Percentiles rank a stretch among this genome's conserved stretches.
These are phyloP conservation scores for Fusarium vanettenii DNA, from an alignment of 2,329 filamentous ascomycete species.

Conservation along the genomic window DNA sequence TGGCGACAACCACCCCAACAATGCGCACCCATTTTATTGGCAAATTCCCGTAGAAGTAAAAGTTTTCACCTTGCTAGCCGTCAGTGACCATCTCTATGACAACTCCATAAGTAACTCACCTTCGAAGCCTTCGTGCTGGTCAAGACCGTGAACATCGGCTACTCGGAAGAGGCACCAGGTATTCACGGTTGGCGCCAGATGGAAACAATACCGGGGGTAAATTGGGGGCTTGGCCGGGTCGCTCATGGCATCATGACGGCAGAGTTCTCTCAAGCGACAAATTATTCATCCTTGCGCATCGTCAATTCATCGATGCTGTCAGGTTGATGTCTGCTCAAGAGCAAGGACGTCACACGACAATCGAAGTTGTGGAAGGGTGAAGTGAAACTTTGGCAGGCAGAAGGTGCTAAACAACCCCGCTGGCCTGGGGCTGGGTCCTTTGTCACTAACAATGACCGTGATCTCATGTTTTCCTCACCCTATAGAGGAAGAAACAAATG, in stretches of 20 bases:
- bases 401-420: slow-evolving; percentile 2
- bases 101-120: slow-evolving; percentile 52
- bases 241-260: slow-evolving; percentile 63
- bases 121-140: slow-evolving; percentile 62
- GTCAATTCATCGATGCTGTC: neutral
- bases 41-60: slow-evolving; percentile 78
- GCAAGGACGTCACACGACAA: slow-evolving; percentile 6
- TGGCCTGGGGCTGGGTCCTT: neutral
- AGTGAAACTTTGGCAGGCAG: slow-evolving; percentile 14
- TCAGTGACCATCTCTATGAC: slow-evolving; percentile 14
- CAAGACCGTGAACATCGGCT: slow-evolving; percentile 61
- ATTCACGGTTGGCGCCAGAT: slow-evolving; percentile 70
- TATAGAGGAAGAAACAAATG: neutral
- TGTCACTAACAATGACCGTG: neutral
- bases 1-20: slow-evolving; percentile 75
- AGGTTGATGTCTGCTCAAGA: neutral
- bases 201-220: slow-evolving; percentile 74
- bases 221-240: slow-evolving; percentile 50
- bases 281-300: slow-evolving; percentile 22
- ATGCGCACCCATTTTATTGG: slow-evolving; percentile 81
- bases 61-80: slow-evolving; percentile 56
- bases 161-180: slow-evolving; percentile 68
- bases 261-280: slow-evolving; percentile 1
- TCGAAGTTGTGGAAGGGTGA: neutral
- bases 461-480: neutral